phyloP scores from a whole-genome alignment of 2,329 filamentous ascomycete genomes.

The Coniochaeta sp. region DNA sequence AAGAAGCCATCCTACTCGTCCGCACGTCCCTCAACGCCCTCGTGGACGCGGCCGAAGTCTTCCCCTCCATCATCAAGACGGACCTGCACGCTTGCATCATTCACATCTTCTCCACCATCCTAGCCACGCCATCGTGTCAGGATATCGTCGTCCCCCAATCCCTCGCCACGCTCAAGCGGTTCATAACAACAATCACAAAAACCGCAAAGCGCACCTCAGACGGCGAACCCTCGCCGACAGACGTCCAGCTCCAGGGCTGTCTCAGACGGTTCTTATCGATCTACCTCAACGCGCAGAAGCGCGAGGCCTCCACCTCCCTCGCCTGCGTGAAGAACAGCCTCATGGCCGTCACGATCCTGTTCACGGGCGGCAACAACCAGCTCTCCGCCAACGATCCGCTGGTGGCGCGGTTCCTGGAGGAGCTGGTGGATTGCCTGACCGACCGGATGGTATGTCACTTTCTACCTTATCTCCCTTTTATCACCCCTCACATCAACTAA shows the following conservation, averaged over 20 bases:
- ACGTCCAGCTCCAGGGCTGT: constrained; percentile 71
- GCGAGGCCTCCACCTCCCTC: constrained; percentile 68
- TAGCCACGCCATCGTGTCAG: constrained; percentile 83
- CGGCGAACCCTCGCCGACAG: constrained; percentile 42
- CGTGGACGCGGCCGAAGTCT: constrained; percentile 90
- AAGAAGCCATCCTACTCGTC: constrained; percentile 78
- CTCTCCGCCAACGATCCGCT: constrained; percentile 70
- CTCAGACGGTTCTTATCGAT: constrained; percentile 78
- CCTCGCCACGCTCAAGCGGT: constrained; percentile 85
- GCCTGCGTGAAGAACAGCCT: constrained; percentile 90
- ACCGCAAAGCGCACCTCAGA: constrained; percentile 24
- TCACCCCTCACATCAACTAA: not conserved
- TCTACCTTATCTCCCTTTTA: not conserved
- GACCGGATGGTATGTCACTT: constrained; percentile 56
- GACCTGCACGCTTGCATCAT: constrained; percentile 95
- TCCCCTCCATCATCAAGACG: constrained; percentile 92
- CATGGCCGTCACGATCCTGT: constrained; percentile 78
- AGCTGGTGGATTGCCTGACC: constrained; percentile 76
- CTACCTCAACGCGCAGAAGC: constrained; percentile 66
- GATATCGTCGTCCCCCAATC: constrained; percentile 82
- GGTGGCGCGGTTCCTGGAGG: constrained; percentile 67
- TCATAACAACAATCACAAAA: constrained; percentile 67
- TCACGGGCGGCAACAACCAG: constrained; percentile 71
- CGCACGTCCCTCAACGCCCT: constrained; percentile 77
- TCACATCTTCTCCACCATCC: constrained; percentile 90